Percentiles rank a stretch among this genome's conserved stretches.
These are phyloP conservation scores for Lablab purpureus DNA, from an alignment of 306 rosid genomes.

Conservation along the genomic window DNA sequence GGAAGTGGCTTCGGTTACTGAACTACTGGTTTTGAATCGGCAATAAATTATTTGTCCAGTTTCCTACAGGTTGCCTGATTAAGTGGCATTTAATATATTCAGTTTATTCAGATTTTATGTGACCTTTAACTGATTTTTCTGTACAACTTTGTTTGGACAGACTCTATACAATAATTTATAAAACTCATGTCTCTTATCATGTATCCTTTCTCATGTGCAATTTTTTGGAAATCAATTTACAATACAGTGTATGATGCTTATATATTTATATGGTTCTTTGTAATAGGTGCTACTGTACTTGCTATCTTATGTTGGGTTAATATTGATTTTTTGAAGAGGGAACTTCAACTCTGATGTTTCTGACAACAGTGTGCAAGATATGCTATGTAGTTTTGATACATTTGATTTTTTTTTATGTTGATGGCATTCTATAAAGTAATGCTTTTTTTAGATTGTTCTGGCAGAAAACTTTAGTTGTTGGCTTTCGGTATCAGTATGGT, in stretches of 20 bases:
- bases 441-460: conserved; percentile 19
- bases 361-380: conserved; percentile 33
- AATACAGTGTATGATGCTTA: no score
- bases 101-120: conserved; percentile 30
- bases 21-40: conserved; percentile 36
- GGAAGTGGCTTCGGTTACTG: conserved; percentile 27
- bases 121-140: conserved; percentile 31
- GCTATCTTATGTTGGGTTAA: conserved; percentile 24
- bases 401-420: neutral
- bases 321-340: conserved; percentile 35
- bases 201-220: conserved; percentile 22
- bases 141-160: conserved; percentile 10
- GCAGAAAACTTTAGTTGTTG: conserved; percentile 9
- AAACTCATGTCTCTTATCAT: neutral
- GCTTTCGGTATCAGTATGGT: neutral
- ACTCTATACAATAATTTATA: conserved; percentile 19
- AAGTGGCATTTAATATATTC: conserved; percentile 39
- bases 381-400: conserved; percentile 9
- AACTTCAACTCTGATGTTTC: conserved; percentile 19
- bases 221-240: neutral
- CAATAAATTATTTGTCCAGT: conserved; percentile 8
- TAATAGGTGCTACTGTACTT: conserved; percentile 11
- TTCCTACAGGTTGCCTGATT: conserved; percentile 28
- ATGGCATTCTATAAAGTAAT: conserved; percentile 4
- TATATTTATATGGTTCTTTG: conserved; percentile 17